Conservation (phyloP, 1,284 basidiomycete genomes). For the Inonotus obliquus region DNA sequence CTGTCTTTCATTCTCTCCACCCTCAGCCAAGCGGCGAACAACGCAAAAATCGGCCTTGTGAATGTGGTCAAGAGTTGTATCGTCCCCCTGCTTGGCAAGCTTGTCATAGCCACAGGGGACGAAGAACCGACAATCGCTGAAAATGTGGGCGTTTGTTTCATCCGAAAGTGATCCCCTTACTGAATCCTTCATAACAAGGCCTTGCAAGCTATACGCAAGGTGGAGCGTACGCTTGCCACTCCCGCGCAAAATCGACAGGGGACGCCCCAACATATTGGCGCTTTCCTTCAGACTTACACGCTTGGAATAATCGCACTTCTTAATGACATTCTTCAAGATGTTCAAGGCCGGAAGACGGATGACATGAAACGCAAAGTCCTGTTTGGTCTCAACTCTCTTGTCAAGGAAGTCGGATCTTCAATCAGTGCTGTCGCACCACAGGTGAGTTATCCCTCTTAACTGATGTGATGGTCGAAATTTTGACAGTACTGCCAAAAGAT, state of each 20-base stretch:
- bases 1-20: constrained; percentile 59
- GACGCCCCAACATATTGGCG: constrained; percentile 38
- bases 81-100: constrained; percentile 63
- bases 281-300: constrained; percentile 70
- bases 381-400: constrained; percentile 74
- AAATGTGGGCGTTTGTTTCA: constrained; percentile 34
- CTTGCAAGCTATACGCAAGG: constrained; percentile 55
- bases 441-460: constrained; percentile 42
- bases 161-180: neutral
- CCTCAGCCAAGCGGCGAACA: constrained; percentile 37
- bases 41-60: constrained; percentile 40
- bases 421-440: constrained; percentile 80
- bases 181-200: constrained; percentile 38
- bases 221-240: constrained; percentile 38
- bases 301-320: constrained; percentile 79
- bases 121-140: constrained; percentile 42
- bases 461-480: neutral
- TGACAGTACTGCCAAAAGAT: constrained; percentile 48
- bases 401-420: constrained; percentile 64
- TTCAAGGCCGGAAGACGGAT: constrained; percentile 67
- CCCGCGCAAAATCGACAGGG: constrained; percentile 23
- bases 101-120: constrained; percentile 77
- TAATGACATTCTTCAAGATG: constrained; percentile 80
- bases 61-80: constrained; percentile 61
- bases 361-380: constrained; percentile 70